Conservation (phyloP, 768 basidiomycete species). For the Auricularia auricula-judae region DNA sequence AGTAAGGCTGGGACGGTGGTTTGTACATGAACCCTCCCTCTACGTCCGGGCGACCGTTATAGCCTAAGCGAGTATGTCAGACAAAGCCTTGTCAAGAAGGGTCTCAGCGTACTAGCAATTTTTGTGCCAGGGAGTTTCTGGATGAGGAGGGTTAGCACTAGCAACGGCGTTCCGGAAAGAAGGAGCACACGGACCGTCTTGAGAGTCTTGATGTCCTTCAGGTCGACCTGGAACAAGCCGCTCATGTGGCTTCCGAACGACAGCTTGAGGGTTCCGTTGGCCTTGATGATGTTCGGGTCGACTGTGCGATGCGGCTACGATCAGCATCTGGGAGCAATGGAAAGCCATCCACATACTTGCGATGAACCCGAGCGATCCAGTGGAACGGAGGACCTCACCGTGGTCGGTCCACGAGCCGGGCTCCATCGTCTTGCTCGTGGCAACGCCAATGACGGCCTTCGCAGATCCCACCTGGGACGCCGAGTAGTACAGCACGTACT, state of each 20-base stretch:
- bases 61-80: neutral
- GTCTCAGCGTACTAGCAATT: neutral
- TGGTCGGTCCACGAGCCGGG: neutral
- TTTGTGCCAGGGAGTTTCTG: no score
- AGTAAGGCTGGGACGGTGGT: neutral
- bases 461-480: neutral
- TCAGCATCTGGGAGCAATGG: neutral
- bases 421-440: neutral
- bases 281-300: neutral
- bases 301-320: neutral
- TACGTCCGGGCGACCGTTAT: neutral
- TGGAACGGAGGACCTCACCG: neutral
- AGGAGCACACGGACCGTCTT: no score
- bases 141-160: no score
- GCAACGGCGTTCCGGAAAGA: no score
- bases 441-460: neutral
- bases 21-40: constrained; percentile 3
- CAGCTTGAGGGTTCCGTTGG: no score
- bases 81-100: neutral
- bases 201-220: no score
- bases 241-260: no score
- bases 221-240: no score
- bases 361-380: neutral
- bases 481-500: neutral
- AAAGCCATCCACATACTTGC: neutral